phyloP scores from a whole-genome alignment of 768 basidiomycete species.

The Boletus vinaceobasis region DNA sequence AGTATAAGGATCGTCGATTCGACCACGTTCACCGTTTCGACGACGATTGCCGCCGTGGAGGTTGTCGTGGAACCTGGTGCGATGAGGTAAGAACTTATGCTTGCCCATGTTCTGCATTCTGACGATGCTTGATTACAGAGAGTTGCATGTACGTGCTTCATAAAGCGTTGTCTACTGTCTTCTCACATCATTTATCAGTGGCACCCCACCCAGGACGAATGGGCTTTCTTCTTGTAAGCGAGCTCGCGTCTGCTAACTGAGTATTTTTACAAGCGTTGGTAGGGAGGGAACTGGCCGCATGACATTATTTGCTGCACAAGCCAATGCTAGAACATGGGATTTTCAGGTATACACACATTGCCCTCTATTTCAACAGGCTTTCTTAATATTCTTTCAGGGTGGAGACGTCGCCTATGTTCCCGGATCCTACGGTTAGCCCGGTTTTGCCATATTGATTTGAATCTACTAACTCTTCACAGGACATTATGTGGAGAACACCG shows the following conservation, averaged over 20 bases:
- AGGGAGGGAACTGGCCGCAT: slow-evolving; percentile 54
- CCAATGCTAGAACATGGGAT: slow-evolving; percentile 57
- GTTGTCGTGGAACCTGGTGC: slow-evolving; percentile 54
- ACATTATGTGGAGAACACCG: slow-evolving; percentile 54
- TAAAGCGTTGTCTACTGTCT: background rate
- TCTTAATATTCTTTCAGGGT: slow-evolving; percentile 1
- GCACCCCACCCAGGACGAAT: slow-evolving; percentile 69
- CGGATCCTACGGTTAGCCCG: slow-evolving; percentile 8
- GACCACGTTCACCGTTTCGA: slow-evolving; percentile 45
- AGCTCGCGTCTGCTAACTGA: background rate
- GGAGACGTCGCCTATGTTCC: slow-evolving; percentile 24
- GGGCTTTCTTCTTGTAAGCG: slow-evolving; percentile 56
- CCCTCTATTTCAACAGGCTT: background rate
- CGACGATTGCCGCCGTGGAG: slow-evolving; percentile 52
- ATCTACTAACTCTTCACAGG: slow-evolving; percentile 23
- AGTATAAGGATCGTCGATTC: slow-evolving; percentile 56
- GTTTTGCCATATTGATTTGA: background rate
- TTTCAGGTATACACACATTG: slow-evolving; percentile 39
- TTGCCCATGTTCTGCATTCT: background rate
- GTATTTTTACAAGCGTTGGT: background rate
- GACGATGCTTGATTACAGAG: slow-evolving; percentile 32
- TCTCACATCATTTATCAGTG: slow-evolving; percentile 40
- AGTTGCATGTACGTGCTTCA: slow-evolving; percentile 47
- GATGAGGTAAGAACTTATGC: slow-evolving; percentile 41
- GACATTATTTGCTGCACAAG: slow-evolving; percentile 52